Base-by-base conservation (phyloP, 108 stramenopile species). In the Heterococcus sp. region DNA sequence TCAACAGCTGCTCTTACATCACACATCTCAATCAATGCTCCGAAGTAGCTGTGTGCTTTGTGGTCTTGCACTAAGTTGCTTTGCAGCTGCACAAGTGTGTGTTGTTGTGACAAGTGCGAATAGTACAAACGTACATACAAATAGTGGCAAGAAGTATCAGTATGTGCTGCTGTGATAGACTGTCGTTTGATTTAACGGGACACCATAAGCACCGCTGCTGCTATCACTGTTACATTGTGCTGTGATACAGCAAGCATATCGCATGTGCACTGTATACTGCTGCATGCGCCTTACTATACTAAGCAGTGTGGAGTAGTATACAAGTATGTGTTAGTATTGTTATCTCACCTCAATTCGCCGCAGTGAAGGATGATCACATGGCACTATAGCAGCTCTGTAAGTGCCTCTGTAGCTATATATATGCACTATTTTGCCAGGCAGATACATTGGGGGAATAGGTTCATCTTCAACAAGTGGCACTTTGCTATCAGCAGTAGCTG, bases 351-450 rank as follows among this genome's bases (percentile, higher is more conserved):
- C 46, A 21, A 58, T 32, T 32, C 72, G 39, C 66, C 94, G 87
- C 27, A 94, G 85, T 64, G 91, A 89, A 30, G 86, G 85, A 77
- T 94, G 94, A 36, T 91, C 84, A 3, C 91, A 81, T 34, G 94
- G 94, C 31, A 94, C 93, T 73, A 88, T 87, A 0, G 90, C 91
- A 0, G 92, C 92, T 46, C 91, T 91, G 84, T 94, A 94, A 1
- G 88, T 91, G 75, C 94, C 94, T 33, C 92, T 78, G 83, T 92
- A 92, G 38, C 92, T 88, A 85, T 96, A 97, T 36, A 97, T 91
- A 80, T 96, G 96, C 0, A 93, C 89, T 74, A 97, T 88, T 74
- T 90, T 92, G 0, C 96, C 96, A 11, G 96, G 96, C 4, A 95
- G 86, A 79, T 91, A 97, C 88, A 95, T 89, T 65, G 93, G 85